Evolutionary conservation across 352 stramenopile species (phyloP).

Genomic region (Aphanomyces invadans): DNA sequence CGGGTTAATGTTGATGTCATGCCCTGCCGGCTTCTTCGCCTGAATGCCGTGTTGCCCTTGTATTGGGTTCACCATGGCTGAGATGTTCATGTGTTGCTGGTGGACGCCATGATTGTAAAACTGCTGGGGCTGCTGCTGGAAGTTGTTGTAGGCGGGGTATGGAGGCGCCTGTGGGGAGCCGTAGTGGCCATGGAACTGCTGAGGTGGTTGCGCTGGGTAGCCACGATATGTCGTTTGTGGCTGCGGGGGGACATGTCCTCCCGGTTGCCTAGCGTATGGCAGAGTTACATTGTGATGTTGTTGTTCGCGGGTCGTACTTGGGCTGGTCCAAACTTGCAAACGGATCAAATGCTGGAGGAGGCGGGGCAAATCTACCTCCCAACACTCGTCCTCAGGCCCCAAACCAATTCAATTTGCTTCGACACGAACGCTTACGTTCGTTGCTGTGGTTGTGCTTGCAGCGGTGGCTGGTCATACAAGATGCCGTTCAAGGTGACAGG

Average conservation of each 20-base stretch:
- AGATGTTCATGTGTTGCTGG: slow-evolving; percentile 52
- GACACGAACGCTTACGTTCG: not conserved
- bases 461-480: not conserved
- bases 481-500: not conserved
- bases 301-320: not conserved
- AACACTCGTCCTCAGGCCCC: not conserved
- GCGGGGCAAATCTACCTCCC: not conserved
- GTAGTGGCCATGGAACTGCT: not conserved
- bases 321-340: not conserved
- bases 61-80: slow-evolving; percentile 71
- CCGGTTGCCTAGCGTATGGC: not conserved
- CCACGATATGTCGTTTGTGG: not conserved
- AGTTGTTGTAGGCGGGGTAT: slow-evolving; percentile 1
- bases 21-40: slow-evolving; percentile 35
- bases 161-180: not conserved
- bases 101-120: not conserved
- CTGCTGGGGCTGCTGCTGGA: not conserved
- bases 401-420: not conserved
- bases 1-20: slow-evolving; percentile 72
- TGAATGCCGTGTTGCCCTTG: slow-evolving; percentile 42
- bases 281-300: not conserved
- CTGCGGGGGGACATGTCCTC: not conserved
- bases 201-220: not conserved
- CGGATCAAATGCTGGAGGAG: not conserved
- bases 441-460: not conserved